Percentiles rank a stretch among this genome's conserved stretches.
Evolutionary conservation across 169 alveolate species (phyloP).

Genomic region (Cryptosporidium meleagridis): DNA sequence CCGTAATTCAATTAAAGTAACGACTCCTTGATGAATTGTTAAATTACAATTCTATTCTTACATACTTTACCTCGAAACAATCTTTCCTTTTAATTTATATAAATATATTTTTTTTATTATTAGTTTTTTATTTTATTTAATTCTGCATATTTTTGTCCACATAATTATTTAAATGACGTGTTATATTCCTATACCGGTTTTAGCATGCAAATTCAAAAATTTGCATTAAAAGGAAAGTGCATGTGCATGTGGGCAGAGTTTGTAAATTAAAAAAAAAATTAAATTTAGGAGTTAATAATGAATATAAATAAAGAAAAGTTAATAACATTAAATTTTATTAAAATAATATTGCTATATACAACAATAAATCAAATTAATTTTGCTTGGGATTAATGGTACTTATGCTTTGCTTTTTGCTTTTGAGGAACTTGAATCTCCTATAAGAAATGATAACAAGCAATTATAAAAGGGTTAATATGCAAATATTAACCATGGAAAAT

Average conservation of each 20-base stretch:
- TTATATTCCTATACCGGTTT: not conserved
- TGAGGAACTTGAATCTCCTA: slow-evolving; percentile 51
- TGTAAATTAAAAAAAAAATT: no score
- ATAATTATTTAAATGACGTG: not conserved
- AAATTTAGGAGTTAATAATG: no score
- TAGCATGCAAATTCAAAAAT: not conserved
- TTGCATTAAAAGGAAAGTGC: not conserved
- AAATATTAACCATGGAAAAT: not conserved
- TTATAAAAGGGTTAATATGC: no score
- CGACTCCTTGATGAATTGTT: not conserved
- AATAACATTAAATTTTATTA: no score
- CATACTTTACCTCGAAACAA: not conserved
- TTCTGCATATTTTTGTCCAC: not conserved
- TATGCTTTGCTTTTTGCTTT: slow-evolving; percentile 1
- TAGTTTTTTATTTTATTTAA: not conserved
- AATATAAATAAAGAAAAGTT: no score
- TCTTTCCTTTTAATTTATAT: not conserved
- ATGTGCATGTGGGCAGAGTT: not conserved
- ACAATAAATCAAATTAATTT: not conserved
- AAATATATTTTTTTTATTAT: not conserved
- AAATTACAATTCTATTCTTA: not conserved
- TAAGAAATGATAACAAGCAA: not conserved
- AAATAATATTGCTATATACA: no score
- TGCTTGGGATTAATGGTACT: not conserved
- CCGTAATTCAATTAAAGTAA: slow-evolving; percentile 25